These are phyloP conservation scores for Alliaria petiolata DNA, from an alignment of 345 rosid genomes.

Conservation along the genomic window DNA sequence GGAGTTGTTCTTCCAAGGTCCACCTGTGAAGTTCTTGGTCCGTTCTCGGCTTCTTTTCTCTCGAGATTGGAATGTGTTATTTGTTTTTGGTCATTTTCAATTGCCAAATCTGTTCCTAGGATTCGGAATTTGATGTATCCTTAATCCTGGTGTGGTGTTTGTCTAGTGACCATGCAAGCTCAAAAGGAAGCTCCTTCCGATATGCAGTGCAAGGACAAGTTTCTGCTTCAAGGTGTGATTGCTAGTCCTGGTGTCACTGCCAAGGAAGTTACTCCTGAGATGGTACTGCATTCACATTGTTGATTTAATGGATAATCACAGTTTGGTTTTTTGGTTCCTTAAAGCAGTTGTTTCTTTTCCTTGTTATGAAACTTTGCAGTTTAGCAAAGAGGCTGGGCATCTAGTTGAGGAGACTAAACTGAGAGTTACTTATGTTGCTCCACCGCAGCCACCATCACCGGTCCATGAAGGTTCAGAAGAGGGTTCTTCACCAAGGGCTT, in stretches of 20 bases:
- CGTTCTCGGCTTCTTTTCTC: background rate
- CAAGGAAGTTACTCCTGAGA: conserved; percentile 63
- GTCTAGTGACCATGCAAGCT: conserved; percentile 87
- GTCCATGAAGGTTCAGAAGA: conserved; percentile 92
- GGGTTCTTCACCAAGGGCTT: conserved; percentile 67
- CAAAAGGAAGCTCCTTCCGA: conserved; percentile 78
- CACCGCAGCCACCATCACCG: conserved; percentile 76
- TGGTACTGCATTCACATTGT: conserved; percentile 38
- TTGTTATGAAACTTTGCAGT: conserved; percentile 43
- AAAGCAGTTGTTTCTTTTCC: background rate
- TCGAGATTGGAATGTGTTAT: background rate
- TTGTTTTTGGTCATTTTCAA: background rate
- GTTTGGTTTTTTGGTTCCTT: background rate
- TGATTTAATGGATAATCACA: background rate
- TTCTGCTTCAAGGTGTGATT: conserved; percentile 66
- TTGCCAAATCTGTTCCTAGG: background rate
- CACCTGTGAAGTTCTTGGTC: conserved; percentile 67
- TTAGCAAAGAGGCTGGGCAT: conserved; percentile 57
- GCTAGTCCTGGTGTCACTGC: conserved; percentile 54
- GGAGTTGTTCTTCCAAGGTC: conserved; percentile 68
- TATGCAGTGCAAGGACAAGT: conserved; percentile 88
- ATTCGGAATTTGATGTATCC: background rate
- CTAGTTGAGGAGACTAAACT: conserved; percentile 71
- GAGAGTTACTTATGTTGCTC: conserved; percentile 67
- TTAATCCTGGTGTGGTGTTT: background rate